Evolutionary conservation across 2,329 filamentous ascomycete species (phyloP).

Genomic region (Thielaviopsis punctulata): DNA sequence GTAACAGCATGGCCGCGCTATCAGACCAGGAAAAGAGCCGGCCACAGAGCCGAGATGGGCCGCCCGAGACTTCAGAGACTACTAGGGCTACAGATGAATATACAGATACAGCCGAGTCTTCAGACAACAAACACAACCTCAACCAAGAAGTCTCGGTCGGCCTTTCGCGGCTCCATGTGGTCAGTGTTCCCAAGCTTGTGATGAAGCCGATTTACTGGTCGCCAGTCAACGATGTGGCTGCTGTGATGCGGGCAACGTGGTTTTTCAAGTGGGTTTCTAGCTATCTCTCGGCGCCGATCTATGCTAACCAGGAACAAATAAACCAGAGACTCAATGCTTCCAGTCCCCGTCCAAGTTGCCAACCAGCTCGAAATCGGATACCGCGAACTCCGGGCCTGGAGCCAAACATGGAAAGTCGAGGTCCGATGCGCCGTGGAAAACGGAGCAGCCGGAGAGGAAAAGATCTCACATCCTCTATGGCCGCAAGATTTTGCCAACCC

Average conservation of each 20-base stretch:
- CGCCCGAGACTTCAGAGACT: neutral
- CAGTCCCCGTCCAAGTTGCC: conserved; percentile 67
- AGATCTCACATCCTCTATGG: conserved; percentile 74
- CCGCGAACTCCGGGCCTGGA: conserved; percentile 70
- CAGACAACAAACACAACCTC: neutral
- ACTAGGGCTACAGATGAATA: too few relatives aligned
- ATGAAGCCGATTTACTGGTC: conserved; percentile 99
- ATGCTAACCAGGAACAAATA: neutral
- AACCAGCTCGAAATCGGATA: conserved; percentile 92
- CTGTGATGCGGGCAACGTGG: conserved; percentile 79
- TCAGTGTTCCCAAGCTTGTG: conserved; percentile 61
- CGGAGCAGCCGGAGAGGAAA: conserved; percentile 77
- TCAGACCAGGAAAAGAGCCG: neutral
- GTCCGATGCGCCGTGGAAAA: conserved; percentile 79
- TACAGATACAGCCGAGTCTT: neutral
- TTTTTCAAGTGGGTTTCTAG: conserved; percentile 52
- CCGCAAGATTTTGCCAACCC: conserved; percentile 25
- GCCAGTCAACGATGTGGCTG: conserved; percentile 72
- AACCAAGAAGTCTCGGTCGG: conserved; percentile 60
- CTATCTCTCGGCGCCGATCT: neutral
- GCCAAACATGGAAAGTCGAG: conserved; percentile 83
- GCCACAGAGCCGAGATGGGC: neutral
- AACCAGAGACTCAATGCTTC: conserved; percentile 64
- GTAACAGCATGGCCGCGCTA: neutral
- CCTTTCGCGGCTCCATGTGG: conserved; percentile 74